These are phyloP conservation scores for Dryadomyces quercivorus DNA, from an alignment of 2,329 filamentous ascomycete species.

Conservation along the genomic window DNA sequence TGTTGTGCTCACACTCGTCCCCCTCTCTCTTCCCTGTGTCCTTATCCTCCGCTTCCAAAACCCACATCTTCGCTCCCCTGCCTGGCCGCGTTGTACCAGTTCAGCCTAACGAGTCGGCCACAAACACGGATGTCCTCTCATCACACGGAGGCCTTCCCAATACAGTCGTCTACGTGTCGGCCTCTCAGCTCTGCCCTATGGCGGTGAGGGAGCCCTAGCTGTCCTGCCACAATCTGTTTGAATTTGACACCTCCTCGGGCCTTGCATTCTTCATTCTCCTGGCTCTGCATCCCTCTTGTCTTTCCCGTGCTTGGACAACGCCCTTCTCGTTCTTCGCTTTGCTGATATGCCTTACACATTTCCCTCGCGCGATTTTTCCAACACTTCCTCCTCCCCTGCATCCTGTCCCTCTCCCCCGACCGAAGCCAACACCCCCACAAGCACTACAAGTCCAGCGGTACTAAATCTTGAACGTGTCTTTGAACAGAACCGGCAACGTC, in stretches of 20 bases:
- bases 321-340: neutral
- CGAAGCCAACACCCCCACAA: constrained; percentile 10
- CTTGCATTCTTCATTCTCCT: neutral
- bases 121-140: neutral
- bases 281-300: neutral
- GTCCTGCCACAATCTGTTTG: neutral
- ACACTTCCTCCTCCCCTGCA: neutral
- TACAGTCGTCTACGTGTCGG: neutral
- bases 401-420: neutral
- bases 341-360: neutral
- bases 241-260: neutral
- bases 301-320: neutral
- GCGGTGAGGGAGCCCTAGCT: neutral
- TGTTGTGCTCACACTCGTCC: neutral
- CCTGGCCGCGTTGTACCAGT: neutral
- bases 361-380: neutral
- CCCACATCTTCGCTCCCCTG: neutral
- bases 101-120: no score
- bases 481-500: constrained; percentile 45
- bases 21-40: neutral
- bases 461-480: constrained; percentile 52
- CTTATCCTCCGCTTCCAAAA: neutral
- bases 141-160: neutral
- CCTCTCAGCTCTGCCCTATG: neutral
- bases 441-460: constrained; percentile 43